Conservation (phyloP, 805 yeast genomes). For the Vanderwaltozyma yarrowii region DNA sequence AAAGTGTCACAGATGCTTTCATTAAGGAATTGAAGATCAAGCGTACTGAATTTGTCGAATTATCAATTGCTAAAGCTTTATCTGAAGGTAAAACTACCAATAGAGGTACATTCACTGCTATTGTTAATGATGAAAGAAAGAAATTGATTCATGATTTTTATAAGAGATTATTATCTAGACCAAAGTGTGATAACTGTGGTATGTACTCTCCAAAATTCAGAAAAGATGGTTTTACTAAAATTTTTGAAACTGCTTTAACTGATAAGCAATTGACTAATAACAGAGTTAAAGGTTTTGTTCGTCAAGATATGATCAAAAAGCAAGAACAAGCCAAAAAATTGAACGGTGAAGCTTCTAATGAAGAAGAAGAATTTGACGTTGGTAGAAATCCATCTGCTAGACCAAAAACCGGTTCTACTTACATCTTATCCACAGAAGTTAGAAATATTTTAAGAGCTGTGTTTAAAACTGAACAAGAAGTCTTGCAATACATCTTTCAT, state of each 20-base stretch:
- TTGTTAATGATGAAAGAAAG: conserved; percentile 83
- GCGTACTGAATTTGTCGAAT: conserved; percentile 61
- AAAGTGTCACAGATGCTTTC: conserved; percentile 32
- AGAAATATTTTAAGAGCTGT: conserved; percentile 66
- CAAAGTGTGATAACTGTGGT: conserved; percentile 91
- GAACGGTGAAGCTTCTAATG: conserved; percentile 20
- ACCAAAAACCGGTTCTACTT: conserved; percentile 67
- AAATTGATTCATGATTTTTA: conserved; percentile 61
- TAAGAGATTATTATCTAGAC: conserved; percentile 59
- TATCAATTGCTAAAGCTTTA: conserved; percentile 62
- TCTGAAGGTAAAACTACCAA: conserved; percentile 62
- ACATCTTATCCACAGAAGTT: conserved; percentile 80
- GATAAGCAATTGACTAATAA: conserved; percentile 78
- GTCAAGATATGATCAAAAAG: conserved; percentile 58
- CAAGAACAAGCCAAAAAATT: conserved; percentile 23
- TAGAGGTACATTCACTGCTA: conserved; percentile 68
- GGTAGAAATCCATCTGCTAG: conserved; percentile 41
- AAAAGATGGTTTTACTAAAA: conserved; percentile 88
- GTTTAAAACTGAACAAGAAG: conserved; percentile 60
- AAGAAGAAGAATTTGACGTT: conserved; percentile 27
- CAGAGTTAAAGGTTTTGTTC: conserved; percentile 65
- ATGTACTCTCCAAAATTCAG: conserved; percentile 91
- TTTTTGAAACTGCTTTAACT: conserved; percentile 76
- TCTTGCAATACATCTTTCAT: conserved; percentile 69
- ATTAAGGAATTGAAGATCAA: conserved; percentile 42